Evolutionary conservation across 179 eudicot genomes (phyloP), one percentile per base, ranked within the genome.

Genomic region (Amaranthus tricolor): DNA sequence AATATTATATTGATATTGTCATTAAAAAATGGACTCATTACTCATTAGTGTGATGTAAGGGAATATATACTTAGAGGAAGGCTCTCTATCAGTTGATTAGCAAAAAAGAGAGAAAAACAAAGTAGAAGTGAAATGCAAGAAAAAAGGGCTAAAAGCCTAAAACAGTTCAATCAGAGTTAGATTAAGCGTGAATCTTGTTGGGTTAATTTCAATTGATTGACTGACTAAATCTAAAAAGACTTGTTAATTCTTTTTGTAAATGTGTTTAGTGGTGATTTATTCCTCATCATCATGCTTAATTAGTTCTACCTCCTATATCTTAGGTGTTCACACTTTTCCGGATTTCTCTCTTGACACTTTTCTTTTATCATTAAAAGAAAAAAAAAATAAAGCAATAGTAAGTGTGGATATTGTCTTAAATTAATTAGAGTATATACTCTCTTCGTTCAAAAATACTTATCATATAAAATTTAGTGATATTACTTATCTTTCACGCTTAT

Each of bases 171-270:
- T 76, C 74, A 76, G 62, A 59, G 79, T 76, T 76, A 68, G 60
- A 73, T 68, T 78, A 79, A 45, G 78, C 75, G 75, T 79, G 66
- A 69, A 62, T 54, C 60, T 78, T 44, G 74, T 71, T 79, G 55
- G 70, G 74, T 78, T 74, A 4, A 47, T 49, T 13, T 53, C 51
- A 40, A 5, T 62, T 66, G 66, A 72, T 78, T 67, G 73, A 60
- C 31, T 7, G 60, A 69, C 63, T 69, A 19, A 67, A 6, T 21
- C 7, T 11, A 50, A 66, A 61, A n/a, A 61, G 65, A 70, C 47
- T 31, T 31, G 40, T 24, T 24, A 24, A 24, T 24, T 1, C 31
- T 24, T 24, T 24, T 24, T 24, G 31, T 24, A 24, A 24, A 24
- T 24, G 24, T 56, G 24, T 10, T 31, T 48, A 31, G 12, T 55